Conservation (phyloP, 805 yeast species). For the Vanderwaltozyma polyspora region DNA sequence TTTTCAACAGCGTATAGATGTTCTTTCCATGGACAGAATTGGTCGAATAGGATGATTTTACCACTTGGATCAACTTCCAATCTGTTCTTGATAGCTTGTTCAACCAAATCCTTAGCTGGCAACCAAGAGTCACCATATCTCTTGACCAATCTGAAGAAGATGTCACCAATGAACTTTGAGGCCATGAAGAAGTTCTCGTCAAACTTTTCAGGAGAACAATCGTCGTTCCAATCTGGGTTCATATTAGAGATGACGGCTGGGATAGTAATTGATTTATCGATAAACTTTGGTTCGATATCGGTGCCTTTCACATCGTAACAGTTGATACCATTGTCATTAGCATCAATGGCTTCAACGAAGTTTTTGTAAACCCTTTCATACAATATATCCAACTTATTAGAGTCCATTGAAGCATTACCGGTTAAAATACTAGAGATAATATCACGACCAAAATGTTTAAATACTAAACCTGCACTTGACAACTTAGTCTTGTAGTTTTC, state of each 20-base stretch:
- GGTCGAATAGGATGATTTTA: constrained; percentile 58
- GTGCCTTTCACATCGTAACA: constrained; percentile 39
- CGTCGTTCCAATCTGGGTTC: constrained; percentile 79
- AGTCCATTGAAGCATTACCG: constrained; percentile 18
- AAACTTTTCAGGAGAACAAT: constrained; percentile 50
- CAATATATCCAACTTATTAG: constrained; percentile 45
- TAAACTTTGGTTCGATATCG: constrained; percentile 48
- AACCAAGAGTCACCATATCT: constrained; percentile 80
- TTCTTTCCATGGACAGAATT: constrained; percentile 91
- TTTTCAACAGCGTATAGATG: constrained; percentile 70
- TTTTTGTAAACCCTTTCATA: constrained; percentile 73
- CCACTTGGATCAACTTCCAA: constrained; percentile 54
- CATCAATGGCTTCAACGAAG: constrained; percentile 86
- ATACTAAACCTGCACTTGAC: constrained; percentile 88
- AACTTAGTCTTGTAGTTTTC: constrained; percentile 59
- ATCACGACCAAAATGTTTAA: constrained; percentile 72
- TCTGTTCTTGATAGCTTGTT: constrained; percentile 53
- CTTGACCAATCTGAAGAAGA: constrained; percentile 55
- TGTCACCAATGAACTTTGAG: constrained; percentile 70
- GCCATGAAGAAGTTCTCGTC: constrained; percentile 63
- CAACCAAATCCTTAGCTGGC: constrained; percentile 75
- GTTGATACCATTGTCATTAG: constrained; percentile 87
- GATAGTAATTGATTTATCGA: constrained; percentile 60
- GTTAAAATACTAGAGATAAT: constrained; percentile 42
- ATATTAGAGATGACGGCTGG: constrained; percentile 68